A percentile compares a stretch with the other conserved stretches of the same genome.
Evolutionary conservation across 1,139 yeast species (phyloP).

Genomic region (Yamadazyma jaroonii): DNA sequence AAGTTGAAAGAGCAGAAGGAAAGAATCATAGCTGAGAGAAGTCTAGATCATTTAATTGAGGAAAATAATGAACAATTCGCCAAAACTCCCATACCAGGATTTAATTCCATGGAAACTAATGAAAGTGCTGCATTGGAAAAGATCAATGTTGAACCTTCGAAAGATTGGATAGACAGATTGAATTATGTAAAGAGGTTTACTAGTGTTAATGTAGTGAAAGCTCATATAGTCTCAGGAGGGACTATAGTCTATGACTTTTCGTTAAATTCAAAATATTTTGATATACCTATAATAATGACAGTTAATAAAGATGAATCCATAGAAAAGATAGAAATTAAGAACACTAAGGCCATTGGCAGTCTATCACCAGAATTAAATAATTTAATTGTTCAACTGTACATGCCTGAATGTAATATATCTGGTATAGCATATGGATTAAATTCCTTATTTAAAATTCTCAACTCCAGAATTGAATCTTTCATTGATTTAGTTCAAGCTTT

Average conservation of each 20-base stretch:
- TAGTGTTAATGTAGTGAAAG: background rate
- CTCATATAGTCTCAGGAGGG: background rate
- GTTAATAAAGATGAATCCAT: slow-evolving; percentile 3
- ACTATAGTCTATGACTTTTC: background rate
- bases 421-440: slow-evolving; percentile 26
- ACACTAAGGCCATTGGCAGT: slow-evolving; percentile 7
- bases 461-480: background rate
- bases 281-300: slow-evolving; percentile 2
- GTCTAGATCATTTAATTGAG: slow-evolving; percentile 22
- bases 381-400: background rate
- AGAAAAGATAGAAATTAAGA: background rate
- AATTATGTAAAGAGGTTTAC: slow-evolving; percentile 23
- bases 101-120: slow-evolving; percentile 12
- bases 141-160: slow-evolving; percentile 36
- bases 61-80: slow-evolving; percentile 20
- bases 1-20: slow-evolving; percentile 17
- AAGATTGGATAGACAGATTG: slow-evolving; percentile 33
- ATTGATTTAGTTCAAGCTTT: slow-evolving; percentile 16
- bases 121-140: slow-evolving; percentile 21
- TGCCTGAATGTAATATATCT: background rate
- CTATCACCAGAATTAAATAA: slow-evolving; percentile 8
- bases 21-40: slow-evolving; percentile 14
- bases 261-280: background rate
- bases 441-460: slow-evolving; percentile 21
- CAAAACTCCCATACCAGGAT: slow-evolving; percentile 3